These are phyloP conservation scores for Verticillium alfalfae DNA, from an alignment of 2,329 filamentous ascomycete genomes.

Conservation along the genomic window DNA sequence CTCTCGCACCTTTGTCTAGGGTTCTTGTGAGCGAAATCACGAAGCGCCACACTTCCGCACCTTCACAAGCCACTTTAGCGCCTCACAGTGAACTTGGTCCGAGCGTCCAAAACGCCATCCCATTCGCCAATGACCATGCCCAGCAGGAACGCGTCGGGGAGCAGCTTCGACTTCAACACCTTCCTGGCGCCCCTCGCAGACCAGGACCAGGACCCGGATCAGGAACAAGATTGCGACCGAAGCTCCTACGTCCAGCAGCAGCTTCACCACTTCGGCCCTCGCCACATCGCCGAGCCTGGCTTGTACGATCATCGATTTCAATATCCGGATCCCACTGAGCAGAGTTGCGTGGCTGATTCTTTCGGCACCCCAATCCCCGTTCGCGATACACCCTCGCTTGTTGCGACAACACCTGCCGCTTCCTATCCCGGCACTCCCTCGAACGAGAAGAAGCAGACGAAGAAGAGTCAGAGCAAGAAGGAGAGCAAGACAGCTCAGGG, in stretches of 20 bases:
- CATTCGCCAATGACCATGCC: background rate
- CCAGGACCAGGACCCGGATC: background rate
- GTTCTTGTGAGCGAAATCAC: too few relatives aligned
- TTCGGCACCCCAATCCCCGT: background rate
- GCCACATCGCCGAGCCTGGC: background rate
- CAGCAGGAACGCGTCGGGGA: background rate
- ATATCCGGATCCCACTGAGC: background rate
- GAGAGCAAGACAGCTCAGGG: background rate
- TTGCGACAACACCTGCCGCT: background rate
- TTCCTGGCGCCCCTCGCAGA: background rate
- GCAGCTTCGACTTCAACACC: background rate
- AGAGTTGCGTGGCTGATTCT: background rate
- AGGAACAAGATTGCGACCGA: too few relatives aligned
- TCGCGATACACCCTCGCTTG: background rate
- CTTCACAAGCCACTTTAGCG: background rate
- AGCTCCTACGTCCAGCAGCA: background rate
- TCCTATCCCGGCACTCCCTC: background rate
- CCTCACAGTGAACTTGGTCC: background rate
- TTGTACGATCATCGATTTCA: background rate
- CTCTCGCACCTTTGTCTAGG: too few relatives aligned
- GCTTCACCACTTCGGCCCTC: background rate
- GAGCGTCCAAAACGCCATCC: background rate
- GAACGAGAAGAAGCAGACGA: background rate
- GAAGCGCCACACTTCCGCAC: background rate
- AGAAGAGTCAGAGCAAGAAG: background rate